Evolutionary conservation across 2,329 filamentous ascomycete genomes (phyloP).

Genomic region (Colletotrichum higginsianum): DNA sequence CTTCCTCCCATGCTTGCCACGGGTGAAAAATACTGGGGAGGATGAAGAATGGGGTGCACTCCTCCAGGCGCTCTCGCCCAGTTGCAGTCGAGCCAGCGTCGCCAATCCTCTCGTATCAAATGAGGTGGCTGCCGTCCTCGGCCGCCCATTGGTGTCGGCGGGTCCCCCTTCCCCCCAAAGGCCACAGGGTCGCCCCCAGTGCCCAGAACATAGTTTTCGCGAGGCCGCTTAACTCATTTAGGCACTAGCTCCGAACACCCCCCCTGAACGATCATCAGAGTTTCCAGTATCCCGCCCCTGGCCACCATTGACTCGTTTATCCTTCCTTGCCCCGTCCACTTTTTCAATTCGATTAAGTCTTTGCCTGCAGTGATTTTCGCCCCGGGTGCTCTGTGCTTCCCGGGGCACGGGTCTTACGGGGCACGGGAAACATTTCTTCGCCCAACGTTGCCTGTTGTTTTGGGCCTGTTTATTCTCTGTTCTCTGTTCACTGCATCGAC

Average conservation of each 20-base stretch:
- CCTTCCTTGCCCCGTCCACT: conserved; percentile 24
- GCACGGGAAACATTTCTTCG: conserved; percentile 2
- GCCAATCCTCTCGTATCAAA: conserved; percentile 4
- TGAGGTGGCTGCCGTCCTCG: neutral
- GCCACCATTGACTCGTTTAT: neutral
- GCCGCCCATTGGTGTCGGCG: neutral
- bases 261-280: neutral
- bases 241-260: neutral
- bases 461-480: no score
- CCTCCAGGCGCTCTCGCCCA: neutral
- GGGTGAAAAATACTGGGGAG: conserved; percentile 12
- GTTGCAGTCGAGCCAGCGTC: neutral
- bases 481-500: neutral
- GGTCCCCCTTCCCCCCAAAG: neutral
- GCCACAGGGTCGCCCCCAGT: neutral
- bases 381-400: conserved; percentile 14
- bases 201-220: conserved; percentile 5
- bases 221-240: neutral
- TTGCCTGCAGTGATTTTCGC: conserved; percentile 37
- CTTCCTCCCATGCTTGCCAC: neutral
- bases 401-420: conserved; percentile 15
- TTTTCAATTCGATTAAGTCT: conserved; percentile 41
- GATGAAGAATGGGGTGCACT: neutral
- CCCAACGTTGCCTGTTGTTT: conserved; percentile 11
- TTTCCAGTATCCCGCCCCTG: neutral